phyloP scores from a whole-genome alignment of 2,329 filamentous ascomycete genomes.

The Aspergillus aculeatinus region DNA sequence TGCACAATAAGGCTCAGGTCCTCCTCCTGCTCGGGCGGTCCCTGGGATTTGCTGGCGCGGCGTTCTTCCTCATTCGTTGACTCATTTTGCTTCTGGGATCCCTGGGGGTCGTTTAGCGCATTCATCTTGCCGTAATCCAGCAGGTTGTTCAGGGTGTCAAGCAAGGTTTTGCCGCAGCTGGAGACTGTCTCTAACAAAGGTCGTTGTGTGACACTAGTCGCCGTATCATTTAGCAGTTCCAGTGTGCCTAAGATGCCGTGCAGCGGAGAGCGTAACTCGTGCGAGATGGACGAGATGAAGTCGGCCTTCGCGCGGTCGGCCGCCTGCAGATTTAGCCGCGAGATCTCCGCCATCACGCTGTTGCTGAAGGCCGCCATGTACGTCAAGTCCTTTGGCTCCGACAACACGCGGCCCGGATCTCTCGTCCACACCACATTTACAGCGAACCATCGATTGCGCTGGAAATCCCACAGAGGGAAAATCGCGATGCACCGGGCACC shows the following conservation, averaged over 20 bases:
- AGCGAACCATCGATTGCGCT: conserved; percentile 27
- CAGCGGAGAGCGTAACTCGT: conserved; percentile 34
- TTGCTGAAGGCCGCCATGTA: conserved; percentile 27
- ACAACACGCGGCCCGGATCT: conserved; percentile 19
- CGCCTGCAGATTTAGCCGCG: conserved; percentile 21
- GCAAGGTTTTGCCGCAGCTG: conserved; percentile 40
- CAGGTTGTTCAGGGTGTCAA: conserved; percentile 40
- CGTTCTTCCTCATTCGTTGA: not conserved
- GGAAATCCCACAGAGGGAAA: conserved; percentile 31
- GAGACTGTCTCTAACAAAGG: conserved; percentile 32
- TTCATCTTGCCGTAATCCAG: conserved; percentile 30
- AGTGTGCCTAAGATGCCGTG: conserved; percentile 30
- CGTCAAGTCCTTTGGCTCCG: conserved; percentile 22
- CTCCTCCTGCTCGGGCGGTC: not conserved
- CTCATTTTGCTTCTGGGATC: not conserved
- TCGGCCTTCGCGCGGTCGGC: conserved; percentile 31
- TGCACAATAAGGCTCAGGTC: not conserved
- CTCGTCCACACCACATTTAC: conserved; percentile 25
- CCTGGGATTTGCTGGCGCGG: not conserved
- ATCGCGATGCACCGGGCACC: conserved; percentile 25
- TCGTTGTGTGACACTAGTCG: conserved; percentile 22
- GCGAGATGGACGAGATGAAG: conserved; percentile 32
- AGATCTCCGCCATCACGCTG: conserved; percentile 29
- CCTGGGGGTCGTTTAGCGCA: conserved; percentile 1
- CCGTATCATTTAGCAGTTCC: conserved; percentile 27